Conservation (phyloP, 2,329 filamentous ascomycete species). For the Colletotrichum liaoningense region DNA sequence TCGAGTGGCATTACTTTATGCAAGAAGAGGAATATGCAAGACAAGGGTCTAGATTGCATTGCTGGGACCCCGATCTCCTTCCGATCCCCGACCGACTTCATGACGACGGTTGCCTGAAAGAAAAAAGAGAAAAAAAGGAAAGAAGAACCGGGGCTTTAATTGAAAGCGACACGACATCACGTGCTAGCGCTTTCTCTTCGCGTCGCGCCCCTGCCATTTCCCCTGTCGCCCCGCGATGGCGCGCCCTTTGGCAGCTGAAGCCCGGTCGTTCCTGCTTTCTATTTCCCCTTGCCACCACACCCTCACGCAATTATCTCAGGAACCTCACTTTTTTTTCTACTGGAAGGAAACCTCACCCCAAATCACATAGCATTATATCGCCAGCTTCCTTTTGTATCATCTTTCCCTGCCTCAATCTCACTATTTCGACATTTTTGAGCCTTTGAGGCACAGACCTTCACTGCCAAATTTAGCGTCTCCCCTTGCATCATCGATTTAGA, state of each 20-base stretch:
- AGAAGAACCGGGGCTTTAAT: slow-evolving; percentile 12
- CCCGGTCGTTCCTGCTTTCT: neutral
- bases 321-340: neutral
- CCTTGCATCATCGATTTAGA: slow-evolving; percentile 24
- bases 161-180: slow-evolving; percentile 36
- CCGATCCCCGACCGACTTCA: slow-evolving; percentile 6
- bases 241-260: slow-evolving; percentile 5
- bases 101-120: slow-evolving; percentile 19
- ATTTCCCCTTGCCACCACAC: neutral
- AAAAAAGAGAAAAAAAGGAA: neutral
- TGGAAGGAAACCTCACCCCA: neutral
- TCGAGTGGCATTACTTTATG: neutral
- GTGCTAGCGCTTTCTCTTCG: slow-evolving; percentile 50
- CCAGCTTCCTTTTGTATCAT: neutral
- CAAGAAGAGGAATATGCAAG: neutral
- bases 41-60: neutral
- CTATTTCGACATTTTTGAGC: neutral
- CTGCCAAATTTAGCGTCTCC: slow-evolving; percentile 4
- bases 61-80: slow-evolving; percentile 9
- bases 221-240: slow-evolving; percentile 7
- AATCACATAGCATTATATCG: neutral
- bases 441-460: neutral
- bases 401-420: neutral
- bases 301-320: neutral
- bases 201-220: slow-evolving; percentile 40